A percentile compares a stretch with the other conserved stretches of the same genome.
Evolutionary conservation across 116 monocot genomes (phyloP).

Genomic region (Papilionanthe hybrid): DNA sequence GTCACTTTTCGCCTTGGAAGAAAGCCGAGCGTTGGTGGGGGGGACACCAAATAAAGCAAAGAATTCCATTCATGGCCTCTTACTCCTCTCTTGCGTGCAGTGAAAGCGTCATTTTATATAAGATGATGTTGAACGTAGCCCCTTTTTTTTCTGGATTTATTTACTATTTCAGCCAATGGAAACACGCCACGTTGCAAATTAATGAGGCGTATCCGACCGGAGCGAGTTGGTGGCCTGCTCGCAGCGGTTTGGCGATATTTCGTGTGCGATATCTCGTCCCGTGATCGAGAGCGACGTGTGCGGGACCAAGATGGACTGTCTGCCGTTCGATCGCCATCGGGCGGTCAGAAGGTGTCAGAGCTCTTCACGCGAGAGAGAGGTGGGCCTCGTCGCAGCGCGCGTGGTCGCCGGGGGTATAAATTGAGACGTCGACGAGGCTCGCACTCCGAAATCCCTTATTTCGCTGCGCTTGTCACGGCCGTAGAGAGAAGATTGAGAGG

Average conservation of each 20-base stretch:
- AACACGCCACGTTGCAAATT: neutral
- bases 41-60: constrained; percentile 3
- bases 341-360: neutral
- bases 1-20: neutral
- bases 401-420: constrained; percentile 7
- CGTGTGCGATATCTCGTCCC: neutral
- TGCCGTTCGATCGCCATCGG: constrained; percentile 3
- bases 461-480: neutral
- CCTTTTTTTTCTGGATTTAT: no score
- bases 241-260: neutral
- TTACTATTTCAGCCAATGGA: neutral
- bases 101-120: neutral
- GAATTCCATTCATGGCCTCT: neutral
- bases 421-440: neutral
- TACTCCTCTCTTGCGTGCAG: neutral
- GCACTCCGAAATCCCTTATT: neutral
- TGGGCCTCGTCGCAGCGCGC: constrained; percentile 5
- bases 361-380: neutral
- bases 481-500: neutral
- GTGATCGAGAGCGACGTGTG: neutral
- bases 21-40: neutral
- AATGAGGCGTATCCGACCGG: neutral
- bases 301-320: neutral
- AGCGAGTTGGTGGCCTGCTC: constrained; percentile 6
- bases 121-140: no score